These are phyloP conservation scores for Lodderomyces margitis DNA, from an alignment of 1,139 yeast genomes.

Conservation along the genomic window DNA sequence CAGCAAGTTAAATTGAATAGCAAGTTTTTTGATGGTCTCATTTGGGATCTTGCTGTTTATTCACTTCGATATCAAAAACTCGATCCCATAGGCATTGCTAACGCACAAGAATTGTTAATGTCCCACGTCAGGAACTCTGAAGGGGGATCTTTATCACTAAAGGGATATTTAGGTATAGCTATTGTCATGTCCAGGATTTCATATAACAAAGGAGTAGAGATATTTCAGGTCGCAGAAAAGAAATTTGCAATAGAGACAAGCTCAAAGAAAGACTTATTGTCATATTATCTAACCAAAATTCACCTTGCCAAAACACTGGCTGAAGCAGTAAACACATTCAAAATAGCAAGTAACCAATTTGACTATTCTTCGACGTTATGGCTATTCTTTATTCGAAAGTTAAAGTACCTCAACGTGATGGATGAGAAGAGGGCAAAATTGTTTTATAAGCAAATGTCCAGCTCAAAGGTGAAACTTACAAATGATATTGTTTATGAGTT, in stretches of 20 bases:
- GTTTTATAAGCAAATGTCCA: slow-evolving; percentile 26
- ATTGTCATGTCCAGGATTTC: slow-evolving; percentile 30
- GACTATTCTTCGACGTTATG: slow-evolving; percentile 32
- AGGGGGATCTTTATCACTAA: neutral
- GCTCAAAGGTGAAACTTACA: slow-evolving; percentile 26
- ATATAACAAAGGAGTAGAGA: slow-evolving; percentile 23
- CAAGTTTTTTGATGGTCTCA: slow-evolving; percentile 21
- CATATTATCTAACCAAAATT: slow-evolving; percentile 27
- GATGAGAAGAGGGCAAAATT: slow-evolving; percentile 28
- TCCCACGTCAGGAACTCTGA: slow-evolving; percentile 13
- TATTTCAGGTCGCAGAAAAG: slow-evolving; percentile 29
- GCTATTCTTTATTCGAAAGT: slow-evolving; percentile 35
- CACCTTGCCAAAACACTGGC: slow-evolving; percentile 32
- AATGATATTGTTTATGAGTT: slow-evolving; percentile 31
- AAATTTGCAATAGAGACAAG: slow-evolving; percentile 17
- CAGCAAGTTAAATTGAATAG: slow-evolving; percentile 14
- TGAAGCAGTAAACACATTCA: slow-evolving; percentile 31
- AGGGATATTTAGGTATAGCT: slow-evolving; percentile 36
- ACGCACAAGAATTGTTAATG: slow-evolving; percentile 32
- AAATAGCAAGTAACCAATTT: slow-evolving; percentile 24
- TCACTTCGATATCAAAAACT: slow-evolving; percentile 11
- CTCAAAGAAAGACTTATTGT: slow-evolving; percentile 19
- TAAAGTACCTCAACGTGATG: slow-evolving; percentile 34
- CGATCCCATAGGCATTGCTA: slow-evolving; percentile 8
- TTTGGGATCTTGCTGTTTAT: slow-evolving; percentile 25